Evolutionary conservation across 805 yeast species (phyloP).

Genomic region (Myxozyma monticola): DNA sequence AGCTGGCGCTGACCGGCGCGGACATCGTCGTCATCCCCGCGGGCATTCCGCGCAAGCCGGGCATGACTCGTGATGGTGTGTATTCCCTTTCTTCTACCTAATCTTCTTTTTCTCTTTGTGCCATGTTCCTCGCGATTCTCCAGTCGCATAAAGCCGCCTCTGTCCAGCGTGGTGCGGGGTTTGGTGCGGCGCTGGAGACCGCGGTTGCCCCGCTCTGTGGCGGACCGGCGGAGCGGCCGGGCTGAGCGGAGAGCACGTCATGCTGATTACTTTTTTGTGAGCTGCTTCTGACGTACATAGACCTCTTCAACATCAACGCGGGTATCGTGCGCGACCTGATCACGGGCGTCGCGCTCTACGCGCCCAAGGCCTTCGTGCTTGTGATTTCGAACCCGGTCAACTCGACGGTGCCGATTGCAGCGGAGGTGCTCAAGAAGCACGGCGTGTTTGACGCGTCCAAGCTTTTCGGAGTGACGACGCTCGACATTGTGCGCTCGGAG

Average conservation of each 20-base stretch:
- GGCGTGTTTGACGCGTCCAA: conserved; percentile 69
- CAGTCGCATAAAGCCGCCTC: background rate
- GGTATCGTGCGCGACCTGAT: conserved; percentile 74
- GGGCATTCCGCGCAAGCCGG: conserved; percentile 91
- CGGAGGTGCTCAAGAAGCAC: conserved; percentile 68
- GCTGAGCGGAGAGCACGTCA: no score
- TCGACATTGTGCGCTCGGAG: conserved; percentile 86
- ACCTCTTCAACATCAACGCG: conserved; percentile 79
- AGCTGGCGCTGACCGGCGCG: conserved; percentile 70
- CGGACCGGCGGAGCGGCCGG: no score
- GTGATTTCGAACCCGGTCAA: conserved; percentile 93
- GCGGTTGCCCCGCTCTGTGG: no score
- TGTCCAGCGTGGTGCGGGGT: background rate
- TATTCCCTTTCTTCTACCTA: background rate
- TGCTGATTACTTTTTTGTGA: no score
- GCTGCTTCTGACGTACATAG: no score
- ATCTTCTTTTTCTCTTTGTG: background rate
- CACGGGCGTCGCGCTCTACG: conserved; percentile 66
- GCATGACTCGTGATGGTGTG: conserved; percentile 81
- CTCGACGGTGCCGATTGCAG: conserved; percentile 87
- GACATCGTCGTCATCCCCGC: conserved; percentile 90
- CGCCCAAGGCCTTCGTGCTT: conserved; percentile 75
- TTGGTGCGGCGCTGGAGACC: background rate
- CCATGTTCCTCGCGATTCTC: background rate
- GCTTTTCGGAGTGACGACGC: conserved; percentile 84